Percentiles rank a stretch among this genome's conserved stretches.
These are phyloP conservation scores for Chrysosporium keratinophilum DNA, from an alignment of 2,329 filamentous ascomycete genomes.

Conservation along the genomic window DNA sequence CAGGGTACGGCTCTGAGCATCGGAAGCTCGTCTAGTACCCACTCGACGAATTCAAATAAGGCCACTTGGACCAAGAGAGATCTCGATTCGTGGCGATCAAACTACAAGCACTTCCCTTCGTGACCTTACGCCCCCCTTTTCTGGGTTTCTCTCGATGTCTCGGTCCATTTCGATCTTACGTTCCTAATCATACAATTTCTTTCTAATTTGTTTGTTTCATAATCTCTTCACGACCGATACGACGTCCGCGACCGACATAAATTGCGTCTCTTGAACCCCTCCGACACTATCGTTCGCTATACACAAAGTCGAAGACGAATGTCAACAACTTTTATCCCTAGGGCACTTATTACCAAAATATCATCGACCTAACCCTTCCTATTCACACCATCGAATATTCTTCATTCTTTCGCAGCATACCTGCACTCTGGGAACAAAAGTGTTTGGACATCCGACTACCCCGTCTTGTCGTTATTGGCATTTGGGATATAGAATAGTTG, in stretches of 20 bases:
- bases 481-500: conserved; percentile 5
- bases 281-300: not conserved
- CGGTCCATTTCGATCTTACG: not conserved
- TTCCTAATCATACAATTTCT: not conserved
- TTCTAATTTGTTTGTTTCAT: conserved; percentile 4
- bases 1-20: conserved; percentile 27
- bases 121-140: conserved; percentile 7
- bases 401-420: not conserved
- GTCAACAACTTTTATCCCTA: not conserved
- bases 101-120: conserved; percentile 6
- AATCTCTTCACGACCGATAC: conserved; percentile 12
- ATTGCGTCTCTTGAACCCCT: not conserved
- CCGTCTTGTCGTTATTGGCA: not conserved
- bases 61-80: conserved; percentile 1
- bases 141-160: not conserved
- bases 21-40: conserved; percentile 8
- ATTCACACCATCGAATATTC: no score
- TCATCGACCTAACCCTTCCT: not conserved
- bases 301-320: not conserved
- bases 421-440: conserved; percentile 1
- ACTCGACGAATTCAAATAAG: conserved; percentile 5
- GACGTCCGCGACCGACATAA: conserved; percentile 7
- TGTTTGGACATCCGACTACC: not conserved
- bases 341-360: not conserved
- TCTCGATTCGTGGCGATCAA: conserved; percentile 6